Conservation (phyloP, 805 yeast species). For the Spathaspora boniae region DNA sequence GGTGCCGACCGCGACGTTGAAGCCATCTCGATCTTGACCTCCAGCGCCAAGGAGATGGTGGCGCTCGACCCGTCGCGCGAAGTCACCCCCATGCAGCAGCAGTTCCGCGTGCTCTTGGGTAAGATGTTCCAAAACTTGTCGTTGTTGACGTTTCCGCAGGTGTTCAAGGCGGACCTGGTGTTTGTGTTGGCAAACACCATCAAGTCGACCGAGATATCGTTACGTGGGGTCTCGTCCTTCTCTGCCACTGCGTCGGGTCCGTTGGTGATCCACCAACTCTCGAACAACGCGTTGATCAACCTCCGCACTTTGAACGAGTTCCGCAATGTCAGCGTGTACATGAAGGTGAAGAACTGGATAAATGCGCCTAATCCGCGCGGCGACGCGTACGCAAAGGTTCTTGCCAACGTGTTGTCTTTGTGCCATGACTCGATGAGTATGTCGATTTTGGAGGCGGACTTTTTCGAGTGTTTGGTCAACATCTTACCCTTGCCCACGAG, state of each 20-base stretch:
- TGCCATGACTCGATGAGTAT: slow-evolving; percentile 29
- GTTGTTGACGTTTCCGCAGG: slow-evolving; percentile 35
- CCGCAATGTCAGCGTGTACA: slow-evolving; percentile 29
- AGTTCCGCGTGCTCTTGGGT: slow-evolving; percentile 25
- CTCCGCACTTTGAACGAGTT: slow-evolving; percentile 48
- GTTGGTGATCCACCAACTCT: slow-evolving; percentile 52
- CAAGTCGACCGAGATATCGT: slow-evolving; percentile 60
- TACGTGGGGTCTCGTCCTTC: slow-evolving; percentile 51
- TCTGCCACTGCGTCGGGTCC: too few relatives aligned
- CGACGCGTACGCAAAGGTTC: slow-evolving; percentile 29
- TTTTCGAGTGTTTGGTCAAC: slow-evolving; percentile 50
- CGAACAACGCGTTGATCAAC: slow-evolving; percentile 58
- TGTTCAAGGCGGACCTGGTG: slow-evolving; percentile 32
- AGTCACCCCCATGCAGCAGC: slow-evolving; percentile 14
- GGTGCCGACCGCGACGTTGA: slow-evolving; percentile 21
- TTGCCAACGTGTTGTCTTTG: slow-evolving; percentile 34
- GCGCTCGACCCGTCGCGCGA: slow-evolving; percentile 3
- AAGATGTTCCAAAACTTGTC: slow-evolving; percentile 35
- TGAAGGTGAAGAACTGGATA: slow-evolving; percentile 37
- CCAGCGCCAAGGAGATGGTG: slow-evolving; percentile 27
- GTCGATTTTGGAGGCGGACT: slow-evolving; percentile 42
- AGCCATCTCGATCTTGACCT: slow-evolving; percentile 21
- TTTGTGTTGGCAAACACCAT: slow-evolving; percentile 52
- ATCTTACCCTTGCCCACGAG: slow-evolving; percentile 46
- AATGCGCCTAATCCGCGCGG: slow-evolving; percentile 20